These are phyloP conservation scores for Hymenoscyphus scutula DNA, from an alignment of 2,329 filamentous ascomycete species.

Conservation along the genomic window DNA sequence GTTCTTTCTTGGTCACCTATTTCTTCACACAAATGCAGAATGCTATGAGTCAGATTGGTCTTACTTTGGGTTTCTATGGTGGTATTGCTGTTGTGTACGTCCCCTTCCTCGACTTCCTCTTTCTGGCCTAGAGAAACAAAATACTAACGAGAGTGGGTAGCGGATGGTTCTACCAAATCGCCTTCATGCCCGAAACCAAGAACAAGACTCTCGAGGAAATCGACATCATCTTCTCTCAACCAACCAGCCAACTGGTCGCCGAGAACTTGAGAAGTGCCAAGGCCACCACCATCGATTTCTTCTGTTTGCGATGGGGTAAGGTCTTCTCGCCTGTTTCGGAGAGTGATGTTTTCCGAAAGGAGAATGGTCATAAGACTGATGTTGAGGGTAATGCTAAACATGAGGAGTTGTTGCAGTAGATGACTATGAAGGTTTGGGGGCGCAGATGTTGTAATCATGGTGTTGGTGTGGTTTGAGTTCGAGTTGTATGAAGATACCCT, in stretches of 20 bases:
- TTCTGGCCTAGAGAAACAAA: background rate
- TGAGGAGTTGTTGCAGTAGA: slow-evolving; percentile 21
- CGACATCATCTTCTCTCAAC: slow-evolving; percentile 62
- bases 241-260: slow-evolving; percentile 59
- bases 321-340: slow-evolving; percentile 32
- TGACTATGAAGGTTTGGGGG: background rate
- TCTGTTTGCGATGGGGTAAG: slow-evolving; percentile 31
- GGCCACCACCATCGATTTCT: slow-evolving; percentile 31
- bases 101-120: background rate
- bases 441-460: background rate
- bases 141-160: background rate
- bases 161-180: slow-evolving; percentile 68
- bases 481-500: background rate
- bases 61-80: slow-evolving; percentile 70
- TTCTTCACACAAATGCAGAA: slow-evolving; percentile 70
- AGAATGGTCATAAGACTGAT: slow-evolving; percentile 29
- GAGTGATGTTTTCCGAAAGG: slow-evolving; percentile 32
- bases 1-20: slow-evolving; percentile 71
- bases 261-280: slow-evolving; percentile 49
- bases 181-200: slow-evolving; percentile 77
- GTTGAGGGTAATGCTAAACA: slow-evolving; percentile 18
- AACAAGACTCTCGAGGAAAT: slow-evolving; percentile 67
- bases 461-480: background rate
- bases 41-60: slow-evolving; percentile 63
- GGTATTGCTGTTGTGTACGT: slow-evolving; percentile 60